Evolutionary conservation across 768 basidiomycete genomes (phyloP), one percentile per base, ranked within the genome.

Genomic region (Coprinopsis marcescibilis): DNA sequence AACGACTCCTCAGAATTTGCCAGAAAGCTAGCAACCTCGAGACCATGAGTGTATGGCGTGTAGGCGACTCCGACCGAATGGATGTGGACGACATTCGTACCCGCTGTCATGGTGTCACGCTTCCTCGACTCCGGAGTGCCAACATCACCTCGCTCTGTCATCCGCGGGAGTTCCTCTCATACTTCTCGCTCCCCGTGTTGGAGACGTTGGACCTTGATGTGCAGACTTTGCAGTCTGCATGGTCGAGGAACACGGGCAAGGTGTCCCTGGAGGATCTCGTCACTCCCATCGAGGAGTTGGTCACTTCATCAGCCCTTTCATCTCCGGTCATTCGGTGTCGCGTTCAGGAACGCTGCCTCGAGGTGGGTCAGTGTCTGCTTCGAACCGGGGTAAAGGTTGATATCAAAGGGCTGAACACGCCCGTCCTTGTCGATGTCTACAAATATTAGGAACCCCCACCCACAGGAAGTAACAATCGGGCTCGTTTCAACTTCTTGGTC

Each of bases 31-130:
- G 14, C 15, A 37, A 30, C 17, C 24, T 49, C 15, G 42, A 44
- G 35, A 33, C 4, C 21, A 19, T 49, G 35, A 44, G 33, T 2
- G 27, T 44, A 2, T 44, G 48, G 48, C 26, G 48, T 1, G 43
- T 49, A 17, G 41, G 19, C 3, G 33, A 44, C 15, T 24, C n/a
- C 3, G 21, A 23, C 14, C 35, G 39, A 11, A 26, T 32, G 2
- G 42, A 39, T 5, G 17, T 6, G 15, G 24, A 36, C 12, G 23
- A 19, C 15, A 5, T 19, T 25, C 33, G 2, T 26, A 3, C 1
- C 17, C 30, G 13, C 19, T n/a, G 17, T 5, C 5, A 8, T 13
- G 14, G 15, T 3, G 32, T 49, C 11, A 11, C 21, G 34, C 26
- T 49, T 13, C 35, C 25, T 3, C 13, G 27, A 15, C 41, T 49